A percentile compares a stretch with the other conserved stretches of the same genome.
Evolutionary conservation across 1,284 basidiomycete genomes (phyloP).

Genomic region (Apiotrichum laibachii): DNA sequence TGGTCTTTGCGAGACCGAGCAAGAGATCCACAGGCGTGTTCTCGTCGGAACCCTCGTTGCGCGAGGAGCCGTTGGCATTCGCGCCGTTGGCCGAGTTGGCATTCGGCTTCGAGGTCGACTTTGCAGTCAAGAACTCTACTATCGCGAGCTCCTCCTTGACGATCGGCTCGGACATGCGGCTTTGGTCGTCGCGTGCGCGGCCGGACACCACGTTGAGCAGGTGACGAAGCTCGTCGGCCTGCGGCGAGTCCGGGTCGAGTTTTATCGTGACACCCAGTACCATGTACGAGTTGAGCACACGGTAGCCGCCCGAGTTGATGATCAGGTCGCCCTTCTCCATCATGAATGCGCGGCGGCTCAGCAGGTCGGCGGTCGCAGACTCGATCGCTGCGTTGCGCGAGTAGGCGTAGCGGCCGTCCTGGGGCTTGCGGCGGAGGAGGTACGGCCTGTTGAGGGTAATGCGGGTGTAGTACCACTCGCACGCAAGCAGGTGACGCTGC

Average conservation of each 20-base stretch:
- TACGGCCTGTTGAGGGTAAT: conserved; percentile 52
- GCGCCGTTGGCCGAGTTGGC: conserved; percentile 18
- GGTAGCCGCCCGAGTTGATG: conserved; percentile 49
- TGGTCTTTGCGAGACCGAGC: conserved; percentile 46
- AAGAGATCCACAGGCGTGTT: conserved; percentile 48
- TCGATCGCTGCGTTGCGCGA: conserved; percentile 53
- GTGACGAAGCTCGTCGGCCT: conserved; percentile 51
- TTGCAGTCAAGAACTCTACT: conserved; percentile 51
- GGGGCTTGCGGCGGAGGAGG: conserved; percentile 49
- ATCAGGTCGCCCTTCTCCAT: conserved; percentile 52
- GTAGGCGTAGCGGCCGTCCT: conserved; percentile 50
- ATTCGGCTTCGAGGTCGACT: conserved; percentile 23
- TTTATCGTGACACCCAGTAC: conserved; percentile 52
- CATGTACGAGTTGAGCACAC: conserved; percentile 53
- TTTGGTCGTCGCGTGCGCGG: conserved; percentile 47
- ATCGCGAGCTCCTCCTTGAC: conserved; percentile 54
- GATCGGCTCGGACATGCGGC: conserved; percentile 50
- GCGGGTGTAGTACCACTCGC: conserved; percentile 50
- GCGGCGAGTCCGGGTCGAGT: conserved; percentile 50
- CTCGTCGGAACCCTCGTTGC: conserved; percentile 27
- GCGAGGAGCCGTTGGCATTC: conserved; percentile 10
- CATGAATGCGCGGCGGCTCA: conserved; percentile 49
- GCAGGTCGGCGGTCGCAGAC: conserved; percentile 51
- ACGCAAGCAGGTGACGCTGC: conserved; percentile 48
- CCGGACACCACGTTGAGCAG: conserved; percentile 53